phyloP scores from a whole-genome alignment of 768 basidiomycete species.

The Cyclocybe aegerita region DNA sequence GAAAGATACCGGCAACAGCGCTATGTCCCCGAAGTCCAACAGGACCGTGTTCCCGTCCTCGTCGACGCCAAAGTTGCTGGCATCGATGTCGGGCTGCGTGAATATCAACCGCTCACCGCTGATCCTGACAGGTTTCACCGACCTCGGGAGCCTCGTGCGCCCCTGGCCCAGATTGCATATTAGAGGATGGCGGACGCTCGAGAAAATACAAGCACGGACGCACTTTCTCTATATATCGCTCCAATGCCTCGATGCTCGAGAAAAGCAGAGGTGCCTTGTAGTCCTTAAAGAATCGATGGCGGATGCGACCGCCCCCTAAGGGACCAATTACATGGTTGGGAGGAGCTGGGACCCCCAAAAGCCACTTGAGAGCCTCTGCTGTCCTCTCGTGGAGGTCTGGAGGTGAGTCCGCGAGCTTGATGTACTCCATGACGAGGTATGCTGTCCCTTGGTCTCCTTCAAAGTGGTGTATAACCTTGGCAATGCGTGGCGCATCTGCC shows the following conservation, averaged over 20 bases:
- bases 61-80: conserved; percentile 27
- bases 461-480: conserved; percentile 18
- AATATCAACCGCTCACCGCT: conserved; percentile 22
- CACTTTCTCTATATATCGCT: conserved; percentile 11
- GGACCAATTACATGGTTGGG: conserved; percentile 13
- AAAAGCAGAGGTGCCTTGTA: conserved; percentile 10
- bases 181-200: conserved; percentile 11
- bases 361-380: conserved; percentile 23
- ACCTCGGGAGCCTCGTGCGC: conserved; percentile 2
- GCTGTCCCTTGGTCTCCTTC: conserved; percentile 11
- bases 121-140: conserved; percentile 12
- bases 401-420: conserved; percentile 15
- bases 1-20: conserved; percentile 23
- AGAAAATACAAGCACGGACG: conserved; percentile 8
- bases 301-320: conserved; percentile 8
- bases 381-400: conserved; percentile 16
- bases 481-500: conserved; percentile 20
- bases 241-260: conserved; percentile 3
- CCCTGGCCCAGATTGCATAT: conserved; percentile 11
- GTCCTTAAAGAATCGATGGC: conserved; percentile 10
- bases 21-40: conserved; percentile 24
- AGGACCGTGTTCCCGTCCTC: conserved; percentile 20
- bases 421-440: conserved; percentile 28
- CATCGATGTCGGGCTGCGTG: conserved; percentile 28
- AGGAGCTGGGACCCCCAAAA: conserved; percentile 20